phyloP scores from a whole-genome alignment of 164 flowering plant species.

The Saururus chinensis region DNA sequence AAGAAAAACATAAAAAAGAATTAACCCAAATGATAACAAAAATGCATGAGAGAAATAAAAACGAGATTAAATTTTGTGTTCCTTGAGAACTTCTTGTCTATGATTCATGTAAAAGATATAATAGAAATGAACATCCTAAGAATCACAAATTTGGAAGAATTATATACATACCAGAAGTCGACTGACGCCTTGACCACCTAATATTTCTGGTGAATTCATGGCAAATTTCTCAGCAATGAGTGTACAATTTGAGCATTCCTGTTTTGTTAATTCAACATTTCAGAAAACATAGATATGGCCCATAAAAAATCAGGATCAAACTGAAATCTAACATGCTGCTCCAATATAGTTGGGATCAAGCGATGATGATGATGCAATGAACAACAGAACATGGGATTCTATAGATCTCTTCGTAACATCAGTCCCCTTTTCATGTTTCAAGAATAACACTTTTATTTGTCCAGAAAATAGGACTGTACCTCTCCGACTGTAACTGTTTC shows the following conservation, averaged over 20 bases:
- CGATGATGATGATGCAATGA: too few relatives aligned
- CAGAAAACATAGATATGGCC: too few relatives aligned
- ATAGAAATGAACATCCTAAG: background rate
- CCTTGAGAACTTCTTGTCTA: background rate
- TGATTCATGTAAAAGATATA: background rate
- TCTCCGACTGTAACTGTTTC: constrained; percentile 30
- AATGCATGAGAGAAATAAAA: background rate
- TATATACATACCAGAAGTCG: constrained; percentile 42
- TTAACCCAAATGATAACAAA: background rate
- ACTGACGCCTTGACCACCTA: constrained; percentile 53
- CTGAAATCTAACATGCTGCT: too few relatives aligned
- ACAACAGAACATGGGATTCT: too few relatives aligned
- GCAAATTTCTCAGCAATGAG: constrained; percentile 54
- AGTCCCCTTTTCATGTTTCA: background rate
- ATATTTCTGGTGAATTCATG: constrained; percentile 34
- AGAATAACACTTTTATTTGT: background rate
- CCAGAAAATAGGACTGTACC: constrained; percentile 21
- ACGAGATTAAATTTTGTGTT: background rate
- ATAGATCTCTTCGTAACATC: background rate
- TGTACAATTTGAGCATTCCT: constrained; percentile 57
- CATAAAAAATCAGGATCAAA: too few relatives aligned
- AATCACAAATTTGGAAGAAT: background rate
- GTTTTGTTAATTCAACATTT: constrained; percentile 1
- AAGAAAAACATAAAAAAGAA: too few relatives aligned
- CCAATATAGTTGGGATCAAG: background rate